A percentile compares a stretch with the other conserved stretches of the same genome.
Conservation (phyloP, 495 filamentous ascomycete species). For the Lasiosphaeria hispida region DNA sequence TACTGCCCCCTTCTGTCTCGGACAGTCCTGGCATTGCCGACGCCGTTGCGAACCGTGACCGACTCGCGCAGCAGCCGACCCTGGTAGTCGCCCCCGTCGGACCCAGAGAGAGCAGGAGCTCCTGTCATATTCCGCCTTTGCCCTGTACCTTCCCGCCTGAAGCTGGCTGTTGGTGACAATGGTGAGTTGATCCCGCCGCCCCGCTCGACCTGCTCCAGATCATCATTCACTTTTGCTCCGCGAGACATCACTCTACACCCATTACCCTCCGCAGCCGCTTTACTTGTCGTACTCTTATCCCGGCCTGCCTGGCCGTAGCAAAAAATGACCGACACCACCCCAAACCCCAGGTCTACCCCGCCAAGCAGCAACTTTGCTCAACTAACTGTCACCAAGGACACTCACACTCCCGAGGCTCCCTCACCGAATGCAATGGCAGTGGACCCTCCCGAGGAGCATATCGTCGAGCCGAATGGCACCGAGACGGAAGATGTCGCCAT, state of each 20-base stretch:
- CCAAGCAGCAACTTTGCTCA: slow-evolving; percentile 27
- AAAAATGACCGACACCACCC: slow-evolving; percentile 12
- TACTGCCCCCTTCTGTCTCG: no score
- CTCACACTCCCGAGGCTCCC: slow-evolving; percentile 34
- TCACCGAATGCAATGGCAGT: slow-evolving; percentile 64
- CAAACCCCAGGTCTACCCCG: slow-evolving; percentile 15
- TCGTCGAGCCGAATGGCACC: slow-evolving; percentile 55
- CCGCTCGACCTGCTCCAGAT: background rate
- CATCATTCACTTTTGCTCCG: background rate
- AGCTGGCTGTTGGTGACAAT: slow-evolving; percentile 7
- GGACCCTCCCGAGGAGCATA: slow-evolving; percentile 67
- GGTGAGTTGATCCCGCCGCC: slow-evolving; percentile 10
- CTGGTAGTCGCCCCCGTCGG: background rate
- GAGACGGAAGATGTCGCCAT: slow-evolving; percentile 83
- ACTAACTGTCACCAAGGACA: slow-evolving; percentile 32
- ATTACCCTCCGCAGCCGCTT: background rate
- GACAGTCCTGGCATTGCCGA: no score
- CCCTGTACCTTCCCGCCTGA: slow-evolving; percentile 8
- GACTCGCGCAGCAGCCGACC: slow-evolving; percentile 8
- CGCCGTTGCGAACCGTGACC: background rate
- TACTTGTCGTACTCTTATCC: background rate
- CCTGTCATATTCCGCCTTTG: slow-evolving; percentile 10
- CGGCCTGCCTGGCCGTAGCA: background rate
- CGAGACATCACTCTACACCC: background rate
- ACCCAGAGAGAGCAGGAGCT: slow-evolving; percentile 9